A percentile compares a stretch with the other conserved stretches of the same genome.
phyloP scores from a whole-genome alignment of 2,329 filamentous ascomycete species.

The Aphanoascus verrucosus region DNA sequence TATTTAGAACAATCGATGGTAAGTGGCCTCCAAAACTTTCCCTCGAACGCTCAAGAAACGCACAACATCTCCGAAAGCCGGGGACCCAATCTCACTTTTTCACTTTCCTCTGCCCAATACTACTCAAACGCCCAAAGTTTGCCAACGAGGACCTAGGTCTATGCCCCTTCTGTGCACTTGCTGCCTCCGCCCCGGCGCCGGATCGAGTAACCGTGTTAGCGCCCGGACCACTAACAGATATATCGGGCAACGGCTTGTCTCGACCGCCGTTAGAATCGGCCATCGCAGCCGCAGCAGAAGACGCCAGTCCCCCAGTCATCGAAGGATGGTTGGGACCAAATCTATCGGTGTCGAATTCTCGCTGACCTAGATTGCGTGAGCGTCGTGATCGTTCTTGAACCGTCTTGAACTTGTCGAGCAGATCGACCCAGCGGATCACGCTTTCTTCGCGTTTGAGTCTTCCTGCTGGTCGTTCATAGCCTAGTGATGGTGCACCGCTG shows the following conservation, averaged over 20 bases:
- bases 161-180: conserved; percentile 33
- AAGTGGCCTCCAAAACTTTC: too few species aligned
- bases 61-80: too few species aligned
- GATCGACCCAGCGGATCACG: conserved; percentile 79
- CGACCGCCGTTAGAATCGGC: conserved; percentile 21
- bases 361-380: conserved; percentile 46
- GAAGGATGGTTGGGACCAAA: conserved; percentile 26
- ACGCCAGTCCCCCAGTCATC: conserved; percentile 19
- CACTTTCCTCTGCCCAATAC: conserved; percentile 54
- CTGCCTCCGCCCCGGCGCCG: background rate
- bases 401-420: conserved; percentile 85
- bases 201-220: background rate
- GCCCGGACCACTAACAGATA: conserved; percentile 22
- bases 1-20: too few species aligned
- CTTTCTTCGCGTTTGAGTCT: conserved; percentile 75
- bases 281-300: conserved; percentile 2
- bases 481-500: conserved; percentile 25
- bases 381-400: conserved; percentile 80
- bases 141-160: conserved; percentile 56
- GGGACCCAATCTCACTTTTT: conserved; percentile 25
- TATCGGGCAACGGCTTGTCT: conserved; percentile 28
- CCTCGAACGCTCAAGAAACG: too few species aligned
- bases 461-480: conserved; percentile 52
- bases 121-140: conserved; percentile 59
- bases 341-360: conserved; percentile 42